A percentile compares a stretch with the other conserved stretches of the same genome.
phyloP scores from a whole-genome alignment of 106 monocot species.

The Amphibolis antarctica region DNA sequence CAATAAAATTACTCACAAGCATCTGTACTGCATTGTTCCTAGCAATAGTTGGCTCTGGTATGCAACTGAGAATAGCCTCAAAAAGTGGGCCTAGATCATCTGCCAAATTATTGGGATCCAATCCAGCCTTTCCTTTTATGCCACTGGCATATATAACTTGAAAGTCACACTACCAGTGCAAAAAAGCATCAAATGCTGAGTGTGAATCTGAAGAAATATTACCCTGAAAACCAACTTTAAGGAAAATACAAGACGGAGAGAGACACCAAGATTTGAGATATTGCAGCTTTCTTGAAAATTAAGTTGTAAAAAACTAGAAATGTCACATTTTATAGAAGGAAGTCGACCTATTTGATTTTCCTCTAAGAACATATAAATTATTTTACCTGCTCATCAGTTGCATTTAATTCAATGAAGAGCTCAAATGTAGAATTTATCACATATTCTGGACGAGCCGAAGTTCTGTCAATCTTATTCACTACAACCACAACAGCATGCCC shows the following conservation, averaged over 20 bases:
- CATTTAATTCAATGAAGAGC: constrained; percentile 99
- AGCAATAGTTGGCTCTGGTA: constrained; percentile 84
- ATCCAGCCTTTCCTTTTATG: constrained; percentile 87
- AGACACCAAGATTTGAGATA: too few species aligned
- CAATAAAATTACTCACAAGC: constrained; percentile 57
- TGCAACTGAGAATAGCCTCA: constrained; percentile 95
- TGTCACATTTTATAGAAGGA: too few species aligned
- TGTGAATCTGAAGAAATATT: not conserved
- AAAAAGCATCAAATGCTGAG: not conserved
- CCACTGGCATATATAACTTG: constrained; percentile 98
- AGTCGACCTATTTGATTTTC: not conserved
- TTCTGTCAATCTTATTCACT: constrained; percentile 92
- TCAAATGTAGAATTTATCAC: constrained; percentile 98
- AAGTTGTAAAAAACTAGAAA: not conserved
- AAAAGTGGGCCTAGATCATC: constrained; percentile 97
- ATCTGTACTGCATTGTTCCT: constrained; percentile 83
- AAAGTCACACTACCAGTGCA: constrained; percentile 77
- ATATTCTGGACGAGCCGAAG: constrained; percentile 88
- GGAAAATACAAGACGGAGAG: too few species aligned
- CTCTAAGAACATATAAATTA: not conserved
- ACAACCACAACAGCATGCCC: constrained; percentile 99
- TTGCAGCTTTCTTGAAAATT: not conserved
- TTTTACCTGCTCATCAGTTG: constrained; percentile 93
- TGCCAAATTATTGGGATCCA: constrained; percentile 73
- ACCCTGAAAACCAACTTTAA: not conserved